Evolutionary conservation across 768 basidiomycete genomes (phyloP), one percentile per base, ranked within the genome.

Genomic region (Xerocomus potaroensis): DNA sequence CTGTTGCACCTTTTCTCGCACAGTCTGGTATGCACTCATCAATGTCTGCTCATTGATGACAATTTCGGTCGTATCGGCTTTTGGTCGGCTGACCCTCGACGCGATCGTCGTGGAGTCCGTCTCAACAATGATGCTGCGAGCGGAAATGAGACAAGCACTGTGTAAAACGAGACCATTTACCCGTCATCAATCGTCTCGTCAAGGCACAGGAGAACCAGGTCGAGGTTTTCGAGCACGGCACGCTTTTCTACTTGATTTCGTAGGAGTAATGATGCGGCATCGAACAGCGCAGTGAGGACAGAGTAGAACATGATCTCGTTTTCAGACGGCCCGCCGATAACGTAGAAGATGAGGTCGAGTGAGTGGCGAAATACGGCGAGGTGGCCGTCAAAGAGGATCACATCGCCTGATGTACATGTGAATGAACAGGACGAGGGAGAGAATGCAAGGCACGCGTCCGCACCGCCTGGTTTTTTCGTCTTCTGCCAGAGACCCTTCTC

Each of bases 181-280:
- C 96, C 96, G 62, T 99, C 93, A 67, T 99, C 96, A 48, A 98
- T 83, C 3, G 92, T 95, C 72, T 99, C 96, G 68, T 98, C 96
- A 41, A 97, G 71, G 58, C 93, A 94, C 19, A 99, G 71, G 42
- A 98, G 66, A 9, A 96, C 90, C 45, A 98, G 61, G 68, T 98
- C 96, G 39, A 98, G 69, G 68, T 92, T 97, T 72, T 98, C 96
- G 42, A 98, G 71, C 34, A 98, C 85, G 9, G 84, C 88, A 12
- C 95, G 77, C 71, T 97, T 98, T 74, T 99, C 96, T 14, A 98
- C 79, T 59, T 92, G 84, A 62, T 94, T 93, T 36, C 93, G 77
- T 23, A 99, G 76, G 26, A 98, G 75, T 60, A 97, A 73, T 16
- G 82, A 79, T 21, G 94, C 71, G 29, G 94, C 91, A 59, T 98